Evolutionary conservation across 805 yeast genomes (phyloP).

Genomic region (Sungouiozyma intestinalis): DNA sequence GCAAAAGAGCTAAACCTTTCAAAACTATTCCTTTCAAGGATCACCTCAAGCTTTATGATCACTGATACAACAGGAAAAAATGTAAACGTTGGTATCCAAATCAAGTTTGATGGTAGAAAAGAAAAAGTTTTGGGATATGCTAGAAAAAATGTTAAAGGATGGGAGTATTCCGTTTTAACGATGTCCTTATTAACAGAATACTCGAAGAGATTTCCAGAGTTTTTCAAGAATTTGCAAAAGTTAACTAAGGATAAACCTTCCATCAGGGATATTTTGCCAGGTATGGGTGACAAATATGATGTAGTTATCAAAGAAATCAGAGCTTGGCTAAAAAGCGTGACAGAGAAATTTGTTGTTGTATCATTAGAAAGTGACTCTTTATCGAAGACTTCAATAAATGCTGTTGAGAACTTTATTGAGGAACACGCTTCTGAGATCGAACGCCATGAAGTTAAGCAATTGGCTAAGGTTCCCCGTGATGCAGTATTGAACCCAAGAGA

Average conservation of each 20-base stretch:
- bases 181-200: slow-evolving; percentile 55
- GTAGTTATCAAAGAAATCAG: slow-evolving; percentile 19
- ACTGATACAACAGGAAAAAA: slow-evolving; percentile 41
- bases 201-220: slow-evolving; percentile 45
- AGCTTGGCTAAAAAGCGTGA: slow-evolving; percentile 39
- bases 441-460: slow-evolving; percentile 40
- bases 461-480: slow-evolving; percentile 73
- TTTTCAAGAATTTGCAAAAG: slow-evolving; percentile 37
- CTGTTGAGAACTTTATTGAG: slow-evolving; percentile 54
- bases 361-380: slow-evolving; percentile 71
- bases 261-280: slow-evolving; percentile 27
- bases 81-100: slow-evolving; percentile 66
- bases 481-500: slow-evolving; percentile 71
- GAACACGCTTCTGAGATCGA: slow-evolving; percentile 37
- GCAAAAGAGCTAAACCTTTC: slow-evolving; percentile 46
- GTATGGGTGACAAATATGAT: slow-evolving; percentile 15
- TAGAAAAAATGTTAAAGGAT: slow-evolving; percentile 48
- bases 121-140: slow-evolving; percentile 85
- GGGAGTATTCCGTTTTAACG: slow-evolving; percentile 81
- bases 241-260: slow-evolving; percentile 20
- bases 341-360: slow-evolving; percentile 48
- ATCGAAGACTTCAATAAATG: slow-evolving; percentile 51
- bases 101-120: slow-evolving; percentile 72
- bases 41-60: slow-evolving; percentile 65
- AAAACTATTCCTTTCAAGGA: slow-evolving; percentile 59